phyloP scores from a whole-genome alignment of 2,329 filamentous ascomycete species.

The Cercospora brassicicola region DNA sequence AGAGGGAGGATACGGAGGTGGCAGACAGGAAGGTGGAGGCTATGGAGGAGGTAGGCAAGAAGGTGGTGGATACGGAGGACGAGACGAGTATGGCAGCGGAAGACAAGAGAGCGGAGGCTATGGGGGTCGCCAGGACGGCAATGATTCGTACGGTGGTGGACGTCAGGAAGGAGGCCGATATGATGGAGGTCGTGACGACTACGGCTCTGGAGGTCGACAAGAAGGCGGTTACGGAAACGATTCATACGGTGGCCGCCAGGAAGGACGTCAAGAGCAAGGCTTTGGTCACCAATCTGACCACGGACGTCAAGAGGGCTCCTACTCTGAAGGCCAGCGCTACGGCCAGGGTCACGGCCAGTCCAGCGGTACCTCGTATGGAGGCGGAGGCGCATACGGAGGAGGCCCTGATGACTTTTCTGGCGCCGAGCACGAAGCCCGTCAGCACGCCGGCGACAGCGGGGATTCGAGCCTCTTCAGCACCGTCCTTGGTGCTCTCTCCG shows the following conservation, averaged over 20 bases:
- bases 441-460: constrained; percentile 54
- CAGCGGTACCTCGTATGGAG: constrained; percentile 47
- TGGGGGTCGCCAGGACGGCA: constrained; percentile 15
- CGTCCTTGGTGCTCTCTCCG: constrained; percentile 57
- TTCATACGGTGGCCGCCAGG: constrained; percentile 22
- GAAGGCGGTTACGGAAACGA: constrained; percentile 26
- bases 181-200: constrained; percentile 17
- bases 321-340: constrained; percentile 32
- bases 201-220: constrained; percentile 15
- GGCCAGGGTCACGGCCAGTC: constrained; percentile 41
- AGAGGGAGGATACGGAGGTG: constrained; percentile 22
- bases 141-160: constrained; percentile 21
- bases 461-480: constrained; percentile 56
- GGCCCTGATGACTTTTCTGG: constrained; percentile 54
- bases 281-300: constrained; percentile 38
- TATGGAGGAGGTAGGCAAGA: constrained; percentile 23
- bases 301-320: constrained; percentile 32
- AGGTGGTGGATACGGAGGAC: constrained; percentile 4
- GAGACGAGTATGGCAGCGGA: constrained; percentile 23
- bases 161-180: background rate
- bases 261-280: constrained; percentile 23
- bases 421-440: constrained; percentile 57
- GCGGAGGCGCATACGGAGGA: constrained; percentile 38
- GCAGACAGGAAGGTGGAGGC: constrained; percentile 19
- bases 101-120: constrained; percentile 22